Evolutionary conservation across 2,329 filamentous ascomycete species (phyloP), one percentile per base, ranked within the genome.

Genomic region (Penicillium sp.): DNA sequence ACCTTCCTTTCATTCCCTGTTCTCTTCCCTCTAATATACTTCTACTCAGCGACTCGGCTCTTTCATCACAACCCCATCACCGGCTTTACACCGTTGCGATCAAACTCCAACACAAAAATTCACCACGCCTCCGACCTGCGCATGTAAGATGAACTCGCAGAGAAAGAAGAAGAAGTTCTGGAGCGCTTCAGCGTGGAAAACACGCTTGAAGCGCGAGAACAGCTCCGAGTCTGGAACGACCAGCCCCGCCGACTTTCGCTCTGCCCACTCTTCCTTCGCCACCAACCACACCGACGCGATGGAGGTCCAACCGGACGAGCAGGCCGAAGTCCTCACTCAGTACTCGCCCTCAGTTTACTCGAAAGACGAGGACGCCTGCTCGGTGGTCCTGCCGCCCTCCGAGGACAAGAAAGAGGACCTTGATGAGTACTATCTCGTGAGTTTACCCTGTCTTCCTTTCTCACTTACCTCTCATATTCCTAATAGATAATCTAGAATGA

Each of bases 321-420:
- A 54, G 40, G 37, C 33, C 12, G 59, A 64, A 19, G 42, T 26
- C 12, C 40, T 53, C 38, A 49, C 60, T 47, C 49, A 35, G 58
- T 64, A 60, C 49, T 59, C 56, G 10, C 28, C 54, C 22, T 57
- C 54, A 2, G 28, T 57, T 17, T 57, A 57, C 42, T 57, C 54
- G 2, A 38, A 44, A n/a, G 37, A 57, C 8, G 42, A 57, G 15
- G 54, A 57, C 22, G 40, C 4, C 9, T 26, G 51, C 8, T 54
- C 51, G 24, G 5, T n/a, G 19, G 22, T 54, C 15, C 51, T 54
- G 13, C 51, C 28, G 3, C 51, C 19, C 3, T 24, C 19, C 22
- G 24, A 40, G 10, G 19, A 54, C 4, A 17, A 28, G 19, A 54
- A 26, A 28, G 51, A 54, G 13, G 51, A 40, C 51, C 17, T 40